Evolutionary conservation across 1,139 yeast species (phyloP).

Genomic region (Candida mesenterica): DNA sequence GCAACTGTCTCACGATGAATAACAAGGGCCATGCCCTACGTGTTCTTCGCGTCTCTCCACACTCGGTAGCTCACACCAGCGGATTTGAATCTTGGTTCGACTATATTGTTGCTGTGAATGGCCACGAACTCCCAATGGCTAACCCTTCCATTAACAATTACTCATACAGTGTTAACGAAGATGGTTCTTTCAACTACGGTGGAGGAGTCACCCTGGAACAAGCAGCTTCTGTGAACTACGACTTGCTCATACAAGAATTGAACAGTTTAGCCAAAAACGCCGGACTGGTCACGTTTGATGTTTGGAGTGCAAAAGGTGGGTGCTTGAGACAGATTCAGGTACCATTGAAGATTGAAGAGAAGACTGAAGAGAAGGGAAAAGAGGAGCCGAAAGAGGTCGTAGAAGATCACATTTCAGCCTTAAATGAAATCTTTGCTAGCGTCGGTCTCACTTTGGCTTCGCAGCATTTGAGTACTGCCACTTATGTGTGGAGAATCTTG

Average conservation of each 20-base stretch:
- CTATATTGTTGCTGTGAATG: conserved; percentile 74
- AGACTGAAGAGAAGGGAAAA: conserved; percentile 10
- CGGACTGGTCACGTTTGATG: conserved; percentile 51
- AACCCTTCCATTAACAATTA: conserved; percentile 32
- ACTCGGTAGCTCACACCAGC: conserved; percentile 34
- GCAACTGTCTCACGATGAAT: conserved; percentile 38
- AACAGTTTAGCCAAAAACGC: conserved; percentile 32
- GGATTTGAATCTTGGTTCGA: conserved; percentile 84
- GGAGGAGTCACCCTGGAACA: conserved; percentile 35
- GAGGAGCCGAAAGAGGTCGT: conserved; percentile 11
- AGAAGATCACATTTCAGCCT: conserved; percentile 14
- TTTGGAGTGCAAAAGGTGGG: conserved; percentile 94
- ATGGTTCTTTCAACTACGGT: conserved; percentile 44
- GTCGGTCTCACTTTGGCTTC: conserved; percentile 75
- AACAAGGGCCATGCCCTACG: conserved; percentile 46
- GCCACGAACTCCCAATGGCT: conserved; percentile 63
- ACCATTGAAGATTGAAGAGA: conserved; percentile 31
- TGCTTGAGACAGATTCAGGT: conserved; percentile 50
- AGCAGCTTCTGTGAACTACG: conserved; percentile 37
- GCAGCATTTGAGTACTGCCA: conserved; percentile 71
- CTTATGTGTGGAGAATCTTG: conserved; percentile 86
- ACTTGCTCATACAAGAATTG: conserved; percentile 36
- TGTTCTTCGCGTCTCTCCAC: conserved; percentile 41
- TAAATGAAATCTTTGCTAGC: conserved; percentile 24
- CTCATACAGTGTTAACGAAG: conserved; percentile 40